Evolutionary conservation across 257 asterid species (phyloP).

Genomic region (Lithospermum erythrorhizon): DNA sequence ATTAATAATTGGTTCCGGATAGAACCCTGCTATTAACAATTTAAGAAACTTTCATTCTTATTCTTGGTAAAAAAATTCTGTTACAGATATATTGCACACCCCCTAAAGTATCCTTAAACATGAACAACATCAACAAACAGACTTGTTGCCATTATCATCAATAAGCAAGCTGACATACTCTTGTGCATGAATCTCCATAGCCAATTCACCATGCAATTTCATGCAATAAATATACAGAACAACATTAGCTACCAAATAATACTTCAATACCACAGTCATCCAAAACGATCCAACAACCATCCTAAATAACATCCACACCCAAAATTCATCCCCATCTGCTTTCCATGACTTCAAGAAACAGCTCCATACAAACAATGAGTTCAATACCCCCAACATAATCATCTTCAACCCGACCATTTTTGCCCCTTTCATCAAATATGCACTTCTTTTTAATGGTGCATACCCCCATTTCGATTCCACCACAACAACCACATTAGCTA

Average conservation of each 20-base stretch:
- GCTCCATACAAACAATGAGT: conserved; percentile 18
- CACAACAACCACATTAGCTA: conserved; percentile 38
- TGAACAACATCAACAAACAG: conserved; percentile 57
- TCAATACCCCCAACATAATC: conserved; percentile 10
- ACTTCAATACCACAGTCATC: conserved; percentile 26
- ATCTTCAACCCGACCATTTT: conserved; percentile 24
- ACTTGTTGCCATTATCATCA: conserved; percentile 70
- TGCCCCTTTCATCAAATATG: conserved; percentile 46
- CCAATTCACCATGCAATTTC: conserved; percentile 69
- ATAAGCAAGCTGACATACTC: conserved; percentile 73
- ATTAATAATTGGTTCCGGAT: too few relatives aligned
- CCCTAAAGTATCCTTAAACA: not conserved
- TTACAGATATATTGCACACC: too few relatives aligned
- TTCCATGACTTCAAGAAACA: conserved; percentile 10
- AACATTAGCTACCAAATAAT: conserved; percentile 22
- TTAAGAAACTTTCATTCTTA: too few relatives aligned
- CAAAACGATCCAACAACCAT: conserved; percentile 28
- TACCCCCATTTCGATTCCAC: conserved; percentile 59
- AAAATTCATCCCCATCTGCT: conserved; percentile 14
- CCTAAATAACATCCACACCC: conserved; percentile 34
- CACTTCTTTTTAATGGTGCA: conserved; percentile 44
- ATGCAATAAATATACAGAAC: conserved; percentile 51
- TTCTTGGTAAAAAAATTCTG: too few relatives aligned
- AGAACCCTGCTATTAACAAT: too few relatives aligned
- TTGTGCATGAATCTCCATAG: conserved; percentile 72